These are phyloP conservation scores for Erodium maritimum DNA, from an alignment of 345 rosid genomes.

Conservation along the genomic window DNA sequence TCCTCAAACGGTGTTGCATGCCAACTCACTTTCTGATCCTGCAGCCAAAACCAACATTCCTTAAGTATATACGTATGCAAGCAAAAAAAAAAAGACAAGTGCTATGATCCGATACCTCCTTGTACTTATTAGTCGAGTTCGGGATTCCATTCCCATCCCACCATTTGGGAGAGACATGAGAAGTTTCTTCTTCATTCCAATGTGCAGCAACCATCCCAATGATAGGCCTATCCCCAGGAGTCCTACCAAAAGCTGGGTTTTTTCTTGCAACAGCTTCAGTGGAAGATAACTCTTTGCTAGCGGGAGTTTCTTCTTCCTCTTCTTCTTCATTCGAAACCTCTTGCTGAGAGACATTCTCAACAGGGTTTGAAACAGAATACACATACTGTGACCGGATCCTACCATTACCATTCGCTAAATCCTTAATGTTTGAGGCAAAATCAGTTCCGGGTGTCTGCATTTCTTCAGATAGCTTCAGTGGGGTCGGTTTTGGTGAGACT, in stretches of 20 bases:
- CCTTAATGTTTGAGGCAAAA: conserved; percentile 47
- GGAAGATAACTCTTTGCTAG: conserved; percentile 28
- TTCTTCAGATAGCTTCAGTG: conserved; percentile 64
- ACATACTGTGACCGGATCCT: conserved; percentile 74
- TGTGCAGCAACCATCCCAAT: conserved; percentile 87
- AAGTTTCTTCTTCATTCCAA: conserved; percentile 55
- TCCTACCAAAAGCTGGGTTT: conserved; percentile 22
- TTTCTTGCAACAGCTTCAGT: conserved; percentile 10
- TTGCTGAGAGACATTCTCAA: conserved; percentile 32
- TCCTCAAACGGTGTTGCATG: conserved; percentile 98
- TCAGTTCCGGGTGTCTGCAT: conserved; percentile 98
- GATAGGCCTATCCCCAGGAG: conserved; percentile 71
- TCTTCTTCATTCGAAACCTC: conserved; percentile 26
- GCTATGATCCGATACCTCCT: conserved; percentile 45
- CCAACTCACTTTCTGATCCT: conserved; percentile 98
- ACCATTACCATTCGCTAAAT: conserved; percentile 31
- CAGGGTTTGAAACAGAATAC: conserved; percentile 38
- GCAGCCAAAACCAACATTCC: conserved; percentile 13
- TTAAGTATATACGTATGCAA: not conserved
- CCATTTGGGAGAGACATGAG: conserved; percentile 55
- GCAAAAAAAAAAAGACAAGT: not conserved
- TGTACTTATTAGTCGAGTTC: conserved; percentile 84
- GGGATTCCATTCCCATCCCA: conserved; percentile 99
- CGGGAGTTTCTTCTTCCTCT: conserved; percentile 10
- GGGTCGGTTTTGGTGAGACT: conserved; percentile 67